Percentiles rank a stretch among this genome's conserved stretches.
Conservation (phyloP, 345 rosid species). For the Eucalyptus marginata region DNA sequence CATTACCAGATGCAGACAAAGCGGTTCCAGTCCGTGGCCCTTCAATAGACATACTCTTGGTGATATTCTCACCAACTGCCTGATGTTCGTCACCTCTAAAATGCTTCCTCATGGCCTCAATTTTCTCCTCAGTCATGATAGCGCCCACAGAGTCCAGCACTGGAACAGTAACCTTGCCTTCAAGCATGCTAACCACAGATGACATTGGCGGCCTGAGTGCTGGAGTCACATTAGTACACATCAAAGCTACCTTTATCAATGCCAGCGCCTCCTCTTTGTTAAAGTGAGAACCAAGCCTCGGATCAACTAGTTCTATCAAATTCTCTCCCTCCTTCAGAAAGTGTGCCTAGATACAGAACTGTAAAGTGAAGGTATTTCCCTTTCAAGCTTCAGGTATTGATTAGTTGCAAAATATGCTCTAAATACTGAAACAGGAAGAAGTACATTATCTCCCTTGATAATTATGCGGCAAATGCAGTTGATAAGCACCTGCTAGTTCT, state of each 20-base stretch:
- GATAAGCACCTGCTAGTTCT: neutral
- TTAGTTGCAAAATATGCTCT: neutral
- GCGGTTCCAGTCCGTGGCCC: neutral
- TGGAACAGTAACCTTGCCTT: neutral
- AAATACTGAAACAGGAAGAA: neutral
- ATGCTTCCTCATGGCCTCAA: conserved; percentile 16
- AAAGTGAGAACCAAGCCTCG: neutral
- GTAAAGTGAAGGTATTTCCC: neutral
- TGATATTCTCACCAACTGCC: neutral
- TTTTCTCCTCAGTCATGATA: neutral
- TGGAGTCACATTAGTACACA: conserved; percentile 1
- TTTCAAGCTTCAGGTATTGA: neutral
- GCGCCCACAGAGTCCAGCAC: neutral
- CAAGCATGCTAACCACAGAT: conserved; percentile 10
- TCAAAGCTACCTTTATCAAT: conserved; percentile 4
- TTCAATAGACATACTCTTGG: neutral
- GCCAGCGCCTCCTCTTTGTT: neutral
- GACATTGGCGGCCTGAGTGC: conserved; percentile 8
- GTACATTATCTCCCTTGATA: neutral
- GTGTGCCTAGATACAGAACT: neutral
- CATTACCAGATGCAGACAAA: conserved; percentile 7
- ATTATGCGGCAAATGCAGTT: neutral
- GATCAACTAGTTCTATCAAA: conserved; percentile 5
- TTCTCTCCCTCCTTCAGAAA: neutral
- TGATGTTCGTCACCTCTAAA: neutral